Evolutionary conservation across 805 yeast genomes (phyloP).

Genomic region (Metschnikowia cubensis): DNA sequence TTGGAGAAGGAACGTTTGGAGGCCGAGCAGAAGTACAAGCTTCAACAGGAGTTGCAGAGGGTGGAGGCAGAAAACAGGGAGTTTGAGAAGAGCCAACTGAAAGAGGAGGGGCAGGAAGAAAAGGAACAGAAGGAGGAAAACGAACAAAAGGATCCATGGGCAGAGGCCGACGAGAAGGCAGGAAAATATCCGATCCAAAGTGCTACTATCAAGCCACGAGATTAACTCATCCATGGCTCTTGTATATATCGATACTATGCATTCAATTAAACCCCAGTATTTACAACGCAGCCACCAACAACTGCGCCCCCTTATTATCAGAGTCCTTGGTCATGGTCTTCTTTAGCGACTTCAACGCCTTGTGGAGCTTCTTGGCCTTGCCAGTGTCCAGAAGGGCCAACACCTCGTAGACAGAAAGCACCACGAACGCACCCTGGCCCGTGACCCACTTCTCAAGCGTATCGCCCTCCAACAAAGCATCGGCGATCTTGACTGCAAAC

Average conservation of each 20-base stretch:
- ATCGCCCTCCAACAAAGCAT: slow-evolving; percentile 48
- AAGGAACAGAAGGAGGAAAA: background rate
- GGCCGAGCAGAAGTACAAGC: slow-evolving; percentile 27
- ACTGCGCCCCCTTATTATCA: slow-evolving; percentile 61
- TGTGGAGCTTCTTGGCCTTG: slow-evolving; percentile 45
- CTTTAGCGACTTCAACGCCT: slow-evolving; percentile 50
- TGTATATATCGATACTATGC: background rate
- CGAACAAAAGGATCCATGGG: slow-evolving; percentile 29
- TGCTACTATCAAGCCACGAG: slow-evolving; percentile 37
- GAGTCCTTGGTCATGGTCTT: slow-evolving; percentile 41
- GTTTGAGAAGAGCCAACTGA: slow-evolving; percentile 7
- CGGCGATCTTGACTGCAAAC: slow-evolving; percentile 53
- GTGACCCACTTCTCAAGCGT: slow-evolving; percentile 57
- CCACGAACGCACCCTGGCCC: slow-evolving; percentile 70
- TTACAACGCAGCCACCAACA: slow-evolving; percentile 25
- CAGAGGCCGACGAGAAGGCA: slow-evolving; percentile 28
- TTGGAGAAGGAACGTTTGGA: slow-evolving; percentile 34
- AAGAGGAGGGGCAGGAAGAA: too few species aligned
- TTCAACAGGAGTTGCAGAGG: slow-evolving; percentile 29
- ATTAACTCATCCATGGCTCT: slow-evolving; percentile 8
- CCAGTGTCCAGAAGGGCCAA: slow-evolving; percentile 39
- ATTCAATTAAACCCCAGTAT: slow-evolving; percentile 3
- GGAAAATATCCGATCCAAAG: slow-evolving; percentile 32
- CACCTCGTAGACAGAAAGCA: slow-evolving; percentile 75
- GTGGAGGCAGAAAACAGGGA: slow-evolving; percentile 13